Percentiles rank a stretch among this genome's conserved stretches.
These are phyloP conservation scores for Chenopodium album DNA, from an alignment of 148 eudicot species.

Conservation along the genomic window DNA sequence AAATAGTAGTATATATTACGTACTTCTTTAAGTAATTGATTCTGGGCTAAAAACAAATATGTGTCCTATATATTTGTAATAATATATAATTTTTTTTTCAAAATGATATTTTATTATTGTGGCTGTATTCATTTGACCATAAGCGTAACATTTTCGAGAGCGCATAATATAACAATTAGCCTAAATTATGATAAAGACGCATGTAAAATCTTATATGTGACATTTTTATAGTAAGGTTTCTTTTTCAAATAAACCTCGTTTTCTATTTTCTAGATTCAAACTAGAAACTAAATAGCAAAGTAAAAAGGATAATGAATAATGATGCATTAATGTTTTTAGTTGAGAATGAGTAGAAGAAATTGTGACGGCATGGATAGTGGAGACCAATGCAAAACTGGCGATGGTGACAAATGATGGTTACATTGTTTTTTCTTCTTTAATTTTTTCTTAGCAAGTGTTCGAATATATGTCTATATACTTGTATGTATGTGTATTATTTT, in stretches of 20 bases:
- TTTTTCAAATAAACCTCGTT: neutral
- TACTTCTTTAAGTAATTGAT: no score
- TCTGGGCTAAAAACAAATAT: neutral
- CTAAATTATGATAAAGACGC: neutral
- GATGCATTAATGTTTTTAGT: neutral
- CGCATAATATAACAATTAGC: neutral
- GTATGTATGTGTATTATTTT: no score
- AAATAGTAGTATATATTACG: no score
- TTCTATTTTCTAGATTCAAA: neutral
- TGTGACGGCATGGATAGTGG: constrained; percentile 10
- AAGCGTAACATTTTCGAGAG: neutral
- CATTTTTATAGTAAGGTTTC: no score
- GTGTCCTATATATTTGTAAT: no score
- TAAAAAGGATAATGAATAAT: neutral
- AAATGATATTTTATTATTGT: no score
- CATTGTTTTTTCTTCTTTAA: neutral
- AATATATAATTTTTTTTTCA: no score
- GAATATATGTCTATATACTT: neutral
- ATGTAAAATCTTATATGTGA: neutral
- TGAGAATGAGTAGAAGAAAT: neutral
- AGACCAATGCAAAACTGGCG: constrained; percentile 8
- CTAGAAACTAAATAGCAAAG: neutral
- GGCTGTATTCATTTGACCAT: no score
- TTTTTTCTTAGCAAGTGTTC: neutral
- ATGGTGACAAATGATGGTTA: constrained; percentile 14